These are phyloP conservation scores for Kuraishia molischiana DNA, from an alignment of 805 yeast genomes.

Conservation along the genomic window DNA sequence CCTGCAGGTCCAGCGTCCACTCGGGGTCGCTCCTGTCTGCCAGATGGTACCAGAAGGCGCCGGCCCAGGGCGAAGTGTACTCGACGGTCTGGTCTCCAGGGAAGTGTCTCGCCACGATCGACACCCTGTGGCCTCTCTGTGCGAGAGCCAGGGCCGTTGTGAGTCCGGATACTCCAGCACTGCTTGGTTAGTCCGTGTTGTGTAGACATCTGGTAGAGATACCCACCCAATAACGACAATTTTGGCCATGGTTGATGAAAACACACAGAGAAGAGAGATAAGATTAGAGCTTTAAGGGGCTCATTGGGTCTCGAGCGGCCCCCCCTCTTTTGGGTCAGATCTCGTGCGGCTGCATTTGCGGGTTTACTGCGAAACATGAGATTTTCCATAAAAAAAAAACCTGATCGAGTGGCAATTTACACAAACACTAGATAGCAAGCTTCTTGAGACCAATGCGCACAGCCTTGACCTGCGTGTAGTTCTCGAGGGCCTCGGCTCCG, in stretches of 20 bases:
- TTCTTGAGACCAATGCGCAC: constrained; percentile 32
- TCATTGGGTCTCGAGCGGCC: no score
- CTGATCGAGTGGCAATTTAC: neutral
- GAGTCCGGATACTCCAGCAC: constrained; percentile 55
- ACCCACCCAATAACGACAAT: constrained; percentile 14
- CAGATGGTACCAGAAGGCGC: constrained; percentile 37
- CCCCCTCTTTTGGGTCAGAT: no score
- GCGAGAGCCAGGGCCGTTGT: constrained; percentile 37
- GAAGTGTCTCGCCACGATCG: constrained; percentile 34
- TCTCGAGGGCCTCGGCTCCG: constrained; percentile 59
- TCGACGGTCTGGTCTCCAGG: constrained; percentile 28
- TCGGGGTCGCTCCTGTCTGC: constrained; percentile 21
- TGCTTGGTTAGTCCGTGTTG: constrained; percentile 23
- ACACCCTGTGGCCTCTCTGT: constrained; percentile 29
- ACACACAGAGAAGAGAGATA: no score
- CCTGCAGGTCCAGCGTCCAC: constrained; percentile 21
- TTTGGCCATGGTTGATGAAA: constrained; percentile 12
- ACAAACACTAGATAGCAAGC: no score
- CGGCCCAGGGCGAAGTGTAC: constrained; percentile 38
- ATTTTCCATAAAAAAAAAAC: neutral
- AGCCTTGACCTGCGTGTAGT: constrained; percentile 57
- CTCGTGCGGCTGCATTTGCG: no score
- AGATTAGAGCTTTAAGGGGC: no score
- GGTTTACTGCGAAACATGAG: no score
- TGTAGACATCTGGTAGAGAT: neutral